These are phyloP conservation scores for Globisporangium megalacanthum DNA, from an alignment of 352 stramenopile species.

Conservation along the genomic window DNA sequence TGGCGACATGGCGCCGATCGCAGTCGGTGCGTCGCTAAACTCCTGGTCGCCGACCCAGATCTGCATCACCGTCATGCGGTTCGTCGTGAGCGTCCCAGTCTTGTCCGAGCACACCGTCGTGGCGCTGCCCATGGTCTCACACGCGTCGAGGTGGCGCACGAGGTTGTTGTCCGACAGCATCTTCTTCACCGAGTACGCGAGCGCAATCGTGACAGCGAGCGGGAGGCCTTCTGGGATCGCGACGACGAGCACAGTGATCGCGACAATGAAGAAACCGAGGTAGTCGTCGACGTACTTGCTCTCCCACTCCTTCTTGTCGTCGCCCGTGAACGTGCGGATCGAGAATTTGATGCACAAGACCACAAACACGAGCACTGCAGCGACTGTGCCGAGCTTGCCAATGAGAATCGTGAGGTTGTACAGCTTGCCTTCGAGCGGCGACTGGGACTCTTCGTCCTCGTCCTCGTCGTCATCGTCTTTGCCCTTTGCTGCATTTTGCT, in stretches of 20 bases:
- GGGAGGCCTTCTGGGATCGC: conserved; percentile 97
- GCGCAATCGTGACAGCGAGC: conserved; percentile 94
- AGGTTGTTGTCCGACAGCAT: conserved; percentile 92
- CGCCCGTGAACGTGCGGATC: conserved; percentile 45
- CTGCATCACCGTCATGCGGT: conserved; percentile 95
- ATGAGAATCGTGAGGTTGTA: conserved; percentile 63
- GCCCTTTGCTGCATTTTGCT: conserved; percentile 80
- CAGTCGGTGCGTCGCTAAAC: conserved; percentile 40
- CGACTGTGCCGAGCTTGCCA: conserved; percentile 46
- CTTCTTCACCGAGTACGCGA: conserved; percentile 93
- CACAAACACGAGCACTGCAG: conserved; percentile 60
- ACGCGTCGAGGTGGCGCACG: conserved; percentile 83
- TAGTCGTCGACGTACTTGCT: conserved; percentile 48
- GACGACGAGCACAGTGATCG: conserved; percentile 92
- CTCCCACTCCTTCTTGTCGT: conserved; percentile 28
- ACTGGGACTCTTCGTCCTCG: conserved; percentile 78
- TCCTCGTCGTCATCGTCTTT: conserved; percentile 93
- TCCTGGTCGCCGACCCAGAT: conserved; percentile 58
- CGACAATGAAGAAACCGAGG: conserved; percentile 82
- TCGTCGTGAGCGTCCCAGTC: conserved; percentile 96
- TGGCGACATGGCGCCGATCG: conserved; percentile 19
- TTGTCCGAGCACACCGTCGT: conserved; percentile 98
- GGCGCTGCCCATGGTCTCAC: conserved; percentile 92
- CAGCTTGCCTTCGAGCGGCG: conserved; percentile 75
- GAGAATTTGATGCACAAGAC: conserved; percentile 43